Evolutionary conservation across 2,329 filamentous ascomycete species (phyloP).

Genomic region (Zasmidium angulare): DNA sequence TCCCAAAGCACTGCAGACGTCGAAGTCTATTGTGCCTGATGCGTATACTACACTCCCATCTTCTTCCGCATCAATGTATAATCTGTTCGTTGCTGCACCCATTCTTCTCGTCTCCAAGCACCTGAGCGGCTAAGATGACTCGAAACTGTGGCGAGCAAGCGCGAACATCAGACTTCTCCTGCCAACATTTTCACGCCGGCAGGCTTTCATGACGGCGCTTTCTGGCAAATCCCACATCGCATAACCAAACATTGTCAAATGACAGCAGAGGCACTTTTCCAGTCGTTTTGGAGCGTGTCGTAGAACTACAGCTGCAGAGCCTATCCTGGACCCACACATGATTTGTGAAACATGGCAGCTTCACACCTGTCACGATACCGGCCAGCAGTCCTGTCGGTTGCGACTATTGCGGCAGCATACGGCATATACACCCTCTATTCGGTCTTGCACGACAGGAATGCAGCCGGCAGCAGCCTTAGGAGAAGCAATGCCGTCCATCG

Average conservation of each 20-base stretch:
- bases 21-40: background rate
- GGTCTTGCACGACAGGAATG: slow-evolving; percentile 1
- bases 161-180: slow-evolving; percentile 2
- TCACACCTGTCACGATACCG: slow-evolving; percentile 36
- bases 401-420: slow-evolving; percentile 57
- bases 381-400: slow-evolving; percentile 57
- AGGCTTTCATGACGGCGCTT: background rate
- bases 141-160: background rate
- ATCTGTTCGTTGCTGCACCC: background rate
- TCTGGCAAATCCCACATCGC: background rate
- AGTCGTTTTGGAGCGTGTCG: background rate
- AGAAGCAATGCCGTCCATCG: slow-evolving; percentile 26
- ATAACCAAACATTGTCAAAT: background rate
- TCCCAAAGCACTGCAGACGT: background rate
- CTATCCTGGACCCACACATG: slow-evolving; percentile 11
- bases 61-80: background rate
- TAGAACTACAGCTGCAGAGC: background rate
- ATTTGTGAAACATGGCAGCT: slow-evolving; percentile 20
- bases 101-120: background rate
- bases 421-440: slow-evolving; percentile 60
- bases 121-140: slow-evolving; percentile 3
- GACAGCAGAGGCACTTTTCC: background rate
- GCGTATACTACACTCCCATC: background rate
- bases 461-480: slow-evolving; percentile 15
- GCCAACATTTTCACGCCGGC: background rate